Evolutionary conservation across 2,329 filamentous ascomycete genomes (phyloP).

Genomic region (Calonectria henricotiae): DNA sequence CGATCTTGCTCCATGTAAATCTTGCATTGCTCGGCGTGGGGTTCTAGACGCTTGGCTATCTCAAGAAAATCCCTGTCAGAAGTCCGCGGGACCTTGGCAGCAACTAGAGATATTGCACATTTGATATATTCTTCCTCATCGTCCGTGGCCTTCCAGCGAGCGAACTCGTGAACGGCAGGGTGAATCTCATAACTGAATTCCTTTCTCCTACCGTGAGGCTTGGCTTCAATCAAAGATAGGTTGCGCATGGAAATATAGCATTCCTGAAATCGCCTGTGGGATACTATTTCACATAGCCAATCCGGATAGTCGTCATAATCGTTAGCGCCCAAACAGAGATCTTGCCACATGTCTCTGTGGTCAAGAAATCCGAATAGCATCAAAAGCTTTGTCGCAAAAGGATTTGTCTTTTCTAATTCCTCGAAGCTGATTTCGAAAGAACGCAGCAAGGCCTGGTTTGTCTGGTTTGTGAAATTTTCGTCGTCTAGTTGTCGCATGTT

Average conservation of each 20-base stretch:
- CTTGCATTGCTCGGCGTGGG: constrained; percentile 23
- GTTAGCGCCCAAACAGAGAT: neutral
- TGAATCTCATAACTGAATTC: constrained; percentile 24
- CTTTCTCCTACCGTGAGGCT: neutral
- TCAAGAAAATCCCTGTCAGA: constrained; percentile 14
- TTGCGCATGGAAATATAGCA: neutral
- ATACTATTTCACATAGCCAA: neutral
- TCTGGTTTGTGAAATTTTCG: neutral
- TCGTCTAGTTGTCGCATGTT: constrained; percentile 4
- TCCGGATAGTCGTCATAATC: neutral
- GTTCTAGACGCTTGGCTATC: neutral
- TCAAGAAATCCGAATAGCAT: constrained; percentile 27
- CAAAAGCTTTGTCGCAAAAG: neutral
- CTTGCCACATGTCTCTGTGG: constrained; percentile 26
- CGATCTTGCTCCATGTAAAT: constrained; percentile 25
- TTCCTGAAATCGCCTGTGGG: neutral
- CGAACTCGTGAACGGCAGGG: constrained; percentile 23
- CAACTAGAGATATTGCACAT: constrained; percentile 13
- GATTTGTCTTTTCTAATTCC: neutral
- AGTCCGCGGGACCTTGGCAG: constrained; percentile 19
- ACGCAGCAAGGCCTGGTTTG: neutral
- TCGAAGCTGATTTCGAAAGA: constrained; percentile 22
- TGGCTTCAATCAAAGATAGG: constrained; percentile 18
- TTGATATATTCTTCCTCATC: constrained; percentile 16
- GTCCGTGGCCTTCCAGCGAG: constrained; percentile 2